A percentile compares a stretch with the other conserved stretches of the same genome.
phyloP scores from a whole-genome alignment of 73 alveolate genomes.

The Loxodes magnus region DNA sequence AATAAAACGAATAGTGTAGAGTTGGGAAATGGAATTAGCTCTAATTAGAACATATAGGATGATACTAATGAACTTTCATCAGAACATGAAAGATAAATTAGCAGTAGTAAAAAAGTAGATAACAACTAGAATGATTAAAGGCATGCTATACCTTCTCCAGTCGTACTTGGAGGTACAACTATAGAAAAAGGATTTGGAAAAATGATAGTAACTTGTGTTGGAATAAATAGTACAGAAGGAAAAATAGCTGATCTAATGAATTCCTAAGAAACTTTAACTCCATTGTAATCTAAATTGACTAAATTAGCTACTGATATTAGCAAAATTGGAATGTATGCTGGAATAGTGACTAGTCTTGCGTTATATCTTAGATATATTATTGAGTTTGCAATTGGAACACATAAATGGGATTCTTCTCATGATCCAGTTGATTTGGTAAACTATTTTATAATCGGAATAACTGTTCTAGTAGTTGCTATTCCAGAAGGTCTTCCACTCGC shows the following conservation, averaged over 20 bases:
- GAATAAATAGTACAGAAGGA: slow-evolving; percentile 17
- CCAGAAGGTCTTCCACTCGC: slow-evolving; percentile 99
- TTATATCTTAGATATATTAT: slow-evolving; percentile 51
- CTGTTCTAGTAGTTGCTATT: slow-evolving; percentile 90
- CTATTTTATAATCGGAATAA: slow-evolving; percentile 63
- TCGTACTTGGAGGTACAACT: slow-evolving; percentile 56
- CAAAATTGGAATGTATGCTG: slow-evolving; percentile 74
- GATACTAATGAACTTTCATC: no score
- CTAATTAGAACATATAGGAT: no score
- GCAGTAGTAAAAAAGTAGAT: no score
- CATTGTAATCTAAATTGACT: slow-evolving; percentile 78
- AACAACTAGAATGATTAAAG: no score
- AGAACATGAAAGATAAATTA: no score
- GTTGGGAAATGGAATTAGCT: no score
- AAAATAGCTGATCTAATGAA: slow-evolving; percentile 28
- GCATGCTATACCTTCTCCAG: slow-evolving; percentile 62
- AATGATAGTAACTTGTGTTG: slow-evolving; percentile 25
- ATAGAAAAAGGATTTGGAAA: slow-evolving; percentile 6
- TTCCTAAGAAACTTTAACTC: slow-evolving; percentile 62
- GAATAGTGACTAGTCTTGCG: slow-evolving; percentile 65
- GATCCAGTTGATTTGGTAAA: slow-evolving; percentile 36
- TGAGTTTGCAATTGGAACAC: slow-evolving; percentile 30
- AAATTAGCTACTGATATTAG: slow-evolving; percentile 89
- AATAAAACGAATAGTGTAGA: no score
- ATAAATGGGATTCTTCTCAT: not conserved